Evolutionary conservation across 2,329 filamentous ascomycete species (phyloP).

Genomic region (Clarireedia paspali): DNA sequence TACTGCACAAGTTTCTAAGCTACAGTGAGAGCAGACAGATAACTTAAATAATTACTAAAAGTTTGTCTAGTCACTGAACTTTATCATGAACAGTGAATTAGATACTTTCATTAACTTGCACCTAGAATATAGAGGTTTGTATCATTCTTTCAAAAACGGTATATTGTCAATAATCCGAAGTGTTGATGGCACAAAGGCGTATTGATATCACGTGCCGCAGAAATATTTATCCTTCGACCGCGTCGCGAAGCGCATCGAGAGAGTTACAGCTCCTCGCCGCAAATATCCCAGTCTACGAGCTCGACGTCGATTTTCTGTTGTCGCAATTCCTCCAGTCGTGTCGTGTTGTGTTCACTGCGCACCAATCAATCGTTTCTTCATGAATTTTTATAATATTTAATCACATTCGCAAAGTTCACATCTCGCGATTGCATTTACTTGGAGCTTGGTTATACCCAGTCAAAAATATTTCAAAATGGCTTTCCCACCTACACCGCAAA

Average conservation of each 20-base stretch:
- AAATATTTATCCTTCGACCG: constrained; percentile 11
- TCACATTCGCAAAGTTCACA: constrained; percentile 8
- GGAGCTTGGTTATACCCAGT: neutral
- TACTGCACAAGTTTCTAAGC: too few relatives aligned
- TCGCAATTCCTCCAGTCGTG: constrained; percentile 4
- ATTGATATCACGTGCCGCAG: constrained; percentile 2
- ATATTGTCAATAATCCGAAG: too few relatives aligned
- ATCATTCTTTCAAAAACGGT: neutral
- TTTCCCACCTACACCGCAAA: constrained; percentile 50
- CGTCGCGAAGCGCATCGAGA: constrained; percentile 12
- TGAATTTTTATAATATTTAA: constrained; percentile 19
- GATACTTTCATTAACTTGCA: too few relatives aligned
- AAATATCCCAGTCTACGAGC: constrained; percentile 3
- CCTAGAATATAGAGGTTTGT: too few relatives aligned
- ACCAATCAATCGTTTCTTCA: constrained; percentile 13
- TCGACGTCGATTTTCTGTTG: constrained; percentile 8
- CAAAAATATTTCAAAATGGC: constrained; percentile 15
- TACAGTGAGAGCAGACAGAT: too few relatives aligned
- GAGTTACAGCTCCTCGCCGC: constrained; percentile 2
- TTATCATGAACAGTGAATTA: too few relatives aligned
- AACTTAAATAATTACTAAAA: too few relatives aligned
- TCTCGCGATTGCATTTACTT: constrained; percentile 9
- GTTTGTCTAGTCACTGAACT: too few relatives aligned
- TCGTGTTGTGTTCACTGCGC: neutral
- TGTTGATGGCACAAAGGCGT: neutral